Evolutionary conservation across 2,329 filamentous ascomycete genomes (phyloP).

Genomic region (Fusarium sp.): DNA sequence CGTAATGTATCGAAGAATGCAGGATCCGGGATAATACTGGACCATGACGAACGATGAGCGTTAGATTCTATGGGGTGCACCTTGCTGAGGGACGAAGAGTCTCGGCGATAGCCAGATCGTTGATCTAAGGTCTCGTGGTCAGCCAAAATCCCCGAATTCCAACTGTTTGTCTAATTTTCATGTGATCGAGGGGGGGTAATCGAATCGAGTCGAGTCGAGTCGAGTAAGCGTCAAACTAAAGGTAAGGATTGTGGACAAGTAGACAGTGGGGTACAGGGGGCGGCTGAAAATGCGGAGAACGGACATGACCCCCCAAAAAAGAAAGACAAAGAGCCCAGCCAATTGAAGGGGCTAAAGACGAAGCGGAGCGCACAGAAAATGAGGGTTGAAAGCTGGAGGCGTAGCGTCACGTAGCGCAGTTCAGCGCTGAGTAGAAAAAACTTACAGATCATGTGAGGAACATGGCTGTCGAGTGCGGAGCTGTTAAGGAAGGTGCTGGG

Average conservation of each 20-base stretch:
- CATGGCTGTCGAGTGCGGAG: conserved; percentile 55
- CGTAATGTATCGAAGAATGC: conserved; percentile 53
- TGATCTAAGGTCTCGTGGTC: conserved; percentile 54
- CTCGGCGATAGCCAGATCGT: conserved; percentile 52
- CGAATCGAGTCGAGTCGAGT: not conserved
- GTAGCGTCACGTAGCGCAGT: conserved; percentile 3
- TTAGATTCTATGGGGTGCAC: conserved; percentile 43
- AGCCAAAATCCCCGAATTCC: conserved; percentile 33
- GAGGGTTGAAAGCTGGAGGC: conserved; percentile 22
- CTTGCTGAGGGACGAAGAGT: conserved; percentile 48
- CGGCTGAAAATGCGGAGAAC: conserved; percentile 47
- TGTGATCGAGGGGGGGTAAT: conserved; percentile 37
- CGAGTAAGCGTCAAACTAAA: conserved; percentile 13
- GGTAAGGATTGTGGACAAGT: not conserved
- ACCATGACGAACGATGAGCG: conserved; percentile 45
- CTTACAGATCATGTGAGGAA: conserved; percentile 63
- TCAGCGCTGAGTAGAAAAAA: conserved; percentile 30
- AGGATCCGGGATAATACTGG: conserved; percentile 50
- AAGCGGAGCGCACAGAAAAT: conserved; percentile 34
- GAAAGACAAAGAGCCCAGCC: conserved; percentile 15
- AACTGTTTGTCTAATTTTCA: conserved; percentile 33
- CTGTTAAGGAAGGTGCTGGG: conserved; percentile 43
- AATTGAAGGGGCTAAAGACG: conserved; percentile 23
- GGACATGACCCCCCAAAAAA: conserved; percentile 41
- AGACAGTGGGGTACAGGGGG: conserved; percentile 41